Conservation (phyloP, 1,284 basidiomycete species). For the Heterobasidion annosum region DNA sequence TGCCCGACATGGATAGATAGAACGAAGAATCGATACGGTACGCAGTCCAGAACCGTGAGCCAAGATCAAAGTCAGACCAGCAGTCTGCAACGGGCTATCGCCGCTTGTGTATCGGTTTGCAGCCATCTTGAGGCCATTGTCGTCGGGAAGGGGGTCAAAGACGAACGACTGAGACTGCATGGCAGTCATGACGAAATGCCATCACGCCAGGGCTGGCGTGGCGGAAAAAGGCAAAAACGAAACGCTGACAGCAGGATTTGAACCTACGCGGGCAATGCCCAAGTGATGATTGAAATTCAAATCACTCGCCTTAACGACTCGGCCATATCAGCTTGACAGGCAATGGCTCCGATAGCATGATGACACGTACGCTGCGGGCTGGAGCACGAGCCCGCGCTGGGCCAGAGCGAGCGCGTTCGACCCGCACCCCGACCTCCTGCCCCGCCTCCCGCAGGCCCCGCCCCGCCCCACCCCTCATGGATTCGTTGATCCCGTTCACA, state of each 20-base stretch:
- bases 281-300: slow-evolving; percentile 65
- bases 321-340: slow-evolving; percentile 57
- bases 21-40: not conserved
- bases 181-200: too few relatives aligned
- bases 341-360: not conserved
- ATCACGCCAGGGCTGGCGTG: too few relatives aligned
- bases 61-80: not conserved
- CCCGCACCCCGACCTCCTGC: not conserved
- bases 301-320: slow-evolving; percentile 80
- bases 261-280: slow-evolving; percentile 69
- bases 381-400: not conserved
- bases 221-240: slow-evolving; percentile 21
- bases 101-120: too few relatives aligned
- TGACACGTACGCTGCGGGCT: not conserved
- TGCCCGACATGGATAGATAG: not conserved
- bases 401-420: not conserved
- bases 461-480: slow-evolving; percentile 42
- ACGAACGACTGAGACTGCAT: too few relatives aligned
- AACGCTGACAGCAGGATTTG: slow-evolving; percentile 73
- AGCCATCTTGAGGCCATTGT: too few relatives aligned
- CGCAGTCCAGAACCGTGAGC: not conserved
- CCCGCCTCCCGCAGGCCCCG: slow-evolving; percentile 4
- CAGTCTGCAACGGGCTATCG: too few relatives aligned
- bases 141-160: too few relatives aligned
- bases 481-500: slow-evolving; percentile 93